phyloP scores from a whole-genome alignment of 2,329 filamentous ascomycete genomes.

The Balansia obtecta region DNA sequence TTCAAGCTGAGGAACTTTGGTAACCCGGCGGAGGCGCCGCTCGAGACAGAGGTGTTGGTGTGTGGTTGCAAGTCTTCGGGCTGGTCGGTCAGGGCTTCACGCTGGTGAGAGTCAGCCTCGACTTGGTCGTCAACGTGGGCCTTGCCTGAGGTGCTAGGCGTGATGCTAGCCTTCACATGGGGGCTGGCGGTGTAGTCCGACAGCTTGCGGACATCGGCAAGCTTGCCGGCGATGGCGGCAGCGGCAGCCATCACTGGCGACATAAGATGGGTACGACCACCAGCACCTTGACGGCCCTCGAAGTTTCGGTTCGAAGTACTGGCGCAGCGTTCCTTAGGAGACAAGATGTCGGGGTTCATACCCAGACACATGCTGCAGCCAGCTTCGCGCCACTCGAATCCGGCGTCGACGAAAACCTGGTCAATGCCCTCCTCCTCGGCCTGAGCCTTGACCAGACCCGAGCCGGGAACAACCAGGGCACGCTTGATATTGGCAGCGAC shows the following conservation, averaged over 20 bases:
- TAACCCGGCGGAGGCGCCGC: constrained; percentile 44
- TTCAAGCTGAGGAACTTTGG: constrained; percentile 75
- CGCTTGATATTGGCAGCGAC: constrained; percentile 81
- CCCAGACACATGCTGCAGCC: constrained; percentile 98
- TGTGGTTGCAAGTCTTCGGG: constrained; percentile 52
- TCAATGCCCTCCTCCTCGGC: constrained; percentile 88
- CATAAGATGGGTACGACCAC: constrained; percentile 87
- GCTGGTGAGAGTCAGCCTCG: constrained; percentile 37
- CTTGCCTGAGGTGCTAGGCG: constrained; percentile 23
- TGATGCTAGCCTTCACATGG: constrained; percentile 44
- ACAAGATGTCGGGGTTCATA: constrained; percentile 97
- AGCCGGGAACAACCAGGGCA: constrained; percentile 93
- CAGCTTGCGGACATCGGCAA: constrained; percentile 81
- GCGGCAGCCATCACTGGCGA: constrained; percentile 95
- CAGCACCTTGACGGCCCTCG: constrained; percentile 87
- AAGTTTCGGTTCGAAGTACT: constrained; percentile 97
- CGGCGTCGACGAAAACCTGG: constrained; percentile 81
- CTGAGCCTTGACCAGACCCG: constrained; percentile 83
- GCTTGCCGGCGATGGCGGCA: constrained; percentile 77
- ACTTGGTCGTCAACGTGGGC: constrained; percentile 41
- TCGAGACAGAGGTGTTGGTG: constrained; percentile 43
- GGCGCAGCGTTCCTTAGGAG: constrained; percentile 84
- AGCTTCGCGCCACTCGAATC: constrained; percentile 96
- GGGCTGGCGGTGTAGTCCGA: constrained; percentile 46
- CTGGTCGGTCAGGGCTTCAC: constrained; percentile 41